Evolutionary conservation across 2,329 filamentous ascomycete species (phyloP).

Genomic region (Arthrobotrys musiformis): DNA sequence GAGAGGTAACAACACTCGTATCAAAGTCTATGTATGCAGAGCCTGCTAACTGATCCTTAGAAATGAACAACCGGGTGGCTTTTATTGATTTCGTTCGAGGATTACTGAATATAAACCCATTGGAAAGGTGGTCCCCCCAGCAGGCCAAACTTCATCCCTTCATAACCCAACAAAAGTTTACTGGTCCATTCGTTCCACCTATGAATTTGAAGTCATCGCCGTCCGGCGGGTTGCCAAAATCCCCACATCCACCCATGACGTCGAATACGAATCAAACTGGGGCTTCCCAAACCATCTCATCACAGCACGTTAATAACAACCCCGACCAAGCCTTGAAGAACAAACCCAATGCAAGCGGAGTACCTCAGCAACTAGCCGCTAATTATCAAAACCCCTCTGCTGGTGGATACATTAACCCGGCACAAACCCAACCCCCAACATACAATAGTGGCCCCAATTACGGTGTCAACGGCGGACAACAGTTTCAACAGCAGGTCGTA

Average conservation of each 20-base stretch:
- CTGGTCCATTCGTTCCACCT: conserved; percentile 92
- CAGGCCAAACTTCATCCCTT: conserved; percentile 98
- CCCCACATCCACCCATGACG: conserved; percentile 57
- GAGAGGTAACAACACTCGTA: conserved; percentile 76
- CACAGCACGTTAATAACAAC: conserved; percentile 54
- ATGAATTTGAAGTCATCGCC: conserved; percentile 95
- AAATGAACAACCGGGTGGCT: conserved; percentile 97
- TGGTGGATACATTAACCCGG: conserved; percentile 24
- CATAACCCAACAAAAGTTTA: conserved; percentile 98
- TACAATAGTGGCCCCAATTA: conserved; percentile 53
- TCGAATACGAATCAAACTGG: conserved; percentile 61
- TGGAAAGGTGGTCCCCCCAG: conserved; percentile 97
- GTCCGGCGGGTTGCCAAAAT: conserved; percentile 69
- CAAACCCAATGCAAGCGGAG: conserved; percentile 70
- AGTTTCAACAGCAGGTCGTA: conserved; percentile 56
- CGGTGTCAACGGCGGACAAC: conserved; percentile 60
- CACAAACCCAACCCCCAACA: conserved; percentile 49
- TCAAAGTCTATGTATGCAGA: neutral
- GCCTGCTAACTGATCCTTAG: conserved; percentile 65
- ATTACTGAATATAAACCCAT: conserved; percentile 89
- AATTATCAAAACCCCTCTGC: conserved; percentile 51
- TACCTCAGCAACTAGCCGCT: conserved; percentile 33
- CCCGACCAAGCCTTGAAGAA: conserved; percentile 73
- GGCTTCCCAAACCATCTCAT: conserved; percentile 93
- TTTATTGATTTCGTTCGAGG: conserved; percentile 99